These are phyloP conservation scores for Helianthus tuberosus DNA, from an alignment of 129 eudicot species.

Conservation along the genomic window DNA sequence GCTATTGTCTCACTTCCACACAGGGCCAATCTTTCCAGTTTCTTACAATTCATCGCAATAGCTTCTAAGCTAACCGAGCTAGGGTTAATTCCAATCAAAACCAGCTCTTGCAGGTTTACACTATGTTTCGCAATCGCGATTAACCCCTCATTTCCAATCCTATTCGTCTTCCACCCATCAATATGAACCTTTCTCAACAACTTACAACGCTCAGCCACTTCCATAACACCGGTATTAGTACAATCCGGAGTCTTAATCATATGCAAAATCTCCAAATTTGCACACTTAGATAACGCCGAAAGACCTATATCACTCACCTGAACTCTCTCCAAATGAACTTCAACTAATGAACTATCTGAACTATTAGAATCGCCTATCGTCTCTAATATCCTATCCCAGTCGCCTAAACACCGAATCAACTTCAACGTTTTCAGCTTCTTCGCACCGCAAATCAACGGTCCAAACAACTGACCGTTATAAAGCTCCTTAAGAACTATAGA, in stretches of 20 bases:
- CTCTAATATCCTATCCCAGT: conserved; percentile 48
- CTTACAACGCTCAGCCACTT: conserved; percentile 10
- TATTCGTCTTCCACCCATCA: conserved; percentile 16
- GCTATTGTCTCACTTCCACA: conserved; percentile 37
- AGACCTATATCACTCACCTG: conserved; percentile 22
- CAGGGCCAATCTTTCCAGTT: conserved; percentile 32
- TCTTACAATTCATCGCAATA: conserved; percentile 22
- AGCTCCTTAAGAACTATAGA: conserved; percentile 37
- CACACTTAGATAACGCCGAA: conserved; percentile 28
- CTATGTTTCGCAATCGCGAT: conserved; percentile 15
- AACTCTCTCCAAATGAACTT: conserved; percentile 26
- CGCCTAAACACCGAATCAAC: conserved; percentile 42
- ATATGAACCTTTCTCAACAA: conserved; percentile 28
- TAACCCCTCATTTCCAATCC: conserved; percentile 10
- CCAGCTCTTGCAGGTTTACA: conserved; percentile 33
- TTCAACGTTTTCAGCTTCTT: conserved; percentile 46
- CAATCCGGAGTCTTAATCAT: conserved; percentile 8
- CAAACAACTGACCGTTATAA: conserved; percentile 31
- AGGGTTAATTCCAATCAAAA: conserved; percentile 30
- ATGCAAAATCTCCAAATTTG: conserved; percentile 16
- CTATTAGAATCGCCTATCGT: conserved; percentile 4
- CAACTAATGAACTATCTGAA: conserved; percentile 1
- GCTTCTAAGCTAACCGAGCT: conserved; percentile 17
- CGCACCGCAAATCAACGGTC: conserved; percentile 41
- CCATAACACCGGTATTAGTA: not conserved